These are phyloP conservation scores for Boletus fagicola DNA, from an alignment of 768 basidiomycete genomes.

Conservation along the genomic window DNA sequence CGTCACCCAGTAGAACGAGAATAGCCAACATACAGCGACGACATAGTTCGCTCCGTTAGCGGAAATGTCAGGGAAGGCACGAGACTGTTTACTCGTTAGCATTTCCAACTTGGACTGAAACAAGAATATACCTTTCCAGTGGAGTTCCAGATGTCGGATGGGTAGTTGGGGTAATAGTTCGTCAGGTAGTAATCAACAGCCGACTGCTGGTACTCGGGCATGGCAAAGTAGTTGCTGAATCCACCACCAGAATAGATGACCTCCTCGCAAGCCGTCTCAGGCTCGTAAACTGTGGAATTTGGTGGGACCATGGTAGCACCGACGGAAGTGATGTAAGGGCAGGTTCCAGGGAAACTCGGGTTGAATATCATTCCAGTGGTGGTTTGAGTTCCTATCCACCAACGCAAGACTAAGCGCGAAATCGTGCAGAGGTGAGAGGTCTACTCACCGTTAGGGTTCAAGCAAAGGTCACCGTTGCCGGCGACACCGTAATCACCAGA, in stretches of 20 bases:
- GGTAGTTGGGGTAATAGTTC: slow-evolving; percentile 30
- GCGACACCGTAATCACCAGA: slow-evolving; percentile 49
- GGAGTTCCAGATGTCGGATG: slow-evolving; percentile 25
- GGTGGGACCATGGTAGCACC: slow-evolving; percentile 48
- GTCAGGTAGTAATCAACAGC: slow-evolving; percentile 33
- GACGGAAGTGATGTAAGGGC: slow-evolving; percentile 46
- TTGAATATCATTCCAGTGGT: slow-evolving; percentile 35
- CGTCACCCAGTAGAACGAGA: not conserved
- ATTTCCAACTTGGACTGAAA: slow-evolving; percentile 22
- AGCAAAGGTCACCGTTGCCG: slow-evolving; percentile 32
- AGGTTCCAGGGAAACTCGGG: slow-evolving; percentile 42
- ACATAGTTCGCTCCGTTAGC: slow-evolving; percentile 37
- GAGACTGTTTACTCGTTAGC: slow-evolving; percentile 36
- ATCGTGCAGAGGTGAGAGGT: not conserved
- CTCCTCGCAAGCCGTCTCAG: slow-evolving; percentile 32
- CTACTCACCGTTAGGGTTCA: slow-evolving; percentile 28
- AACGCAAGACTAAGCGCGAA: not conserved
- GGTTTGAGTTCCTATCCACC: slow-evolving; percentile 27
- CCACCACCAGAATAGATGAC: slow-evolving; percentile 8
- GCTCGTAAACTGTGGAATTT: slow-evolving; percentile 27
- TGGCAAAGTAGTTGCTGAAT: slow-evolving; percentile 43
- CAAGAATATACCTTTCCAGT: slow-evolving; percentile 17
- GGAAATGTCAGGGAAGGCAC: slow-evolving; percentile 39
- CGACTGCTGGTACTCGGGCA: slow-evolving; percentile 39
- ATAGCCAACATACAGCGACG: slow-evolving; percentile 12